phyloP scores from a whole-genome alignment of 2,329 filamentous ascomycete species.

The Didymella sp. region DNA sequence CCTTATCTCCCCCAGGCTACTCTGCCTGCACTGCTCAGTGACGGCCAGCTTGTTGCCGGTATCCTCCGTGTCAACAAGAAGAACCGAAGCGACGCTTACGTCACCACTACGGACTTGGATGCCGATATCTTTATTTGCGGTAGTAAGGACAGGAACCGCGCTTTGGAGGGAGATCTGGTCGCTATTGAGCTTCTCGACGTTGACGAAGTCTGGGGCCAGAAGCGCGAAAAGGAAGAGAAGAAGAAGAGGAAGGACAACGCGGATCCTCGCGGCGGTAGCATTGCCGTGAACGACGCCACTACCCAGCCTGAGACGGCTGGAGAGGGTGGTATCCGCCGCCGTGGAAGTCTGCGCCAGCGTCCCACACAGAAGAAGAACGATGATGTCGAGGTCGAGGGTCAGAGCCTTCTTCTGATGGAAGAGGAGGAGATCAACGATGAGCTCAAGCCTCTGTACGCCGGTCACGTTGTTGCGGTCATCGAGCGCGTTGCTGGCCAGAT shows the following conservation, averaged over 20 bases:
- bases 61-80: constrained; percentile 99
- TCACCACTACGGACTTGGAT: constrained; percentile 92
- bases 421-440: constrained; percentile 99
- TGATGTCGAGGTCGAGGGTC: constrained; percentile 97
- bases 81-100: constrained; percentile 97
- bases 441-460: constrained; percentile 95
- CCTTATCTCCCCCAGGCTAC: constrained; percentile 96
- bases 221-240: constrained; percentile 99
- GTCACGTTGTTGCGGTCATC: constrained; percentile 95
- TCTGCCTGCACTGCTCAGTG: constrained; percentile 84
- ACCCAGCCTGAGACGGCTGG: constrained; percentile 64
- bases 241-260: constrained; percentile 99
- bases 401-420: constrained; percentile 94
- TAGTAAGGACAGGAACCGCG: constrained; percentile 97
- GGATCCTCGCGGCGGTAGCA: constrained; percentile 82
- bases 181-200: constrained; percentile 96
- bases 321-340: constrained; percentile 87
- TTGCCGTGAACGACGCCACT: constrained; percentile 69
- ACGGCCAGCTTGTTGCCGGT: constrained; percentile 94
- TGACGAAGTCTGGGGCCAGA: constrained; percentile 98
- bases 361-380: constrained; percentile 99
- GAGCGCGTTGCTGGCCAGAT: constrained; percentile 97
- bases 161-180: constrained; percentile 93
- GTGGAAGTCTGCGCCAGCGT: constrained; percentile 93
- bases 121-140: constrained; percentile 99